These are phyloP conservation scores for Cardamine chenopodiifolia DNA, from an alignment of 345 rosid species.

Conservation along the genomic window DNA sequence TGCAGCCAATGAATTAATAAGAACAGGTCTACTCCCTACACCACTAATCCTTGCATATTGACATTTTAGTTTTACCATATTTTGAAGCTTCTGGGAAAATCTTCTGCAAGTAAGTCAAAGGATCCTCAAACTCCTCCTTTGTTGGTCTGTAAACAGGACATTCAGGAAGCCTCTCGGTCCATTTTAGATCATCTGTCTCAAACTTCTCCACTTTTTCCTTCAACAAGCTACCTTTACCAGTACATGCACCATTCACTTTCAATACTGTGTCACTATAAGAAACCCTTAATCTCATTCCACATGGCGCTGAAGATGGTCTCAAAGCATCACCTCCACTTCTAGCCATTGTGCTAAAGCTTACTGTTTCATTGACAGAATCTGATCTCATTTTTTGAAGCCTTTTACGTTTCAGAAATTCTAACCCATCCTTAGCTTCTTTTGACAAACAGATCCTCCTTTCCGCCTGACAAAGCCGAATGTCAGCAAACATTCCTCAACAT, in stretches of 20 bases:
- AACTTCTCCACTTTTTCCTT: constrained; percentile 77
- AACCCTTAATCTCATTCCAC: constrained; percentile 73
- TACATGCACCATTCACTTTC: constrained; percentile 44
- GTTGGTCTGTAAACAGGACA: constrained; percentile 96
- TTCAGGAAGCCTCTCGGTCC: constrained; percentile 87
- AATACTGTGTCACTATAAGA: constrained; percentile 48
- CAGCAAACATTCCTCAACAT: constrained; percentile 9
- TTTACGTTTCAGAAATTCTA: constrained; percentile 81
- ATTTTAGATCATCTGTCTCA: constrained; percentile 71
- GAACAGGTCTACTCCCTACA: neutral
- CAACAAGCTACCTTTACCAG: constrained; percentile 52
- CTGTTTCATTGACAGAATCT: constrained; percentile 47
- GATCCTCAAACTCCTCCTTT: constrained; percentile 96
- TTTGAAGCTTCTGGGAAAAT: constrained; percentile 93
- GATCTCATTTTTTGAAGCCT: constrained; percentile 77
- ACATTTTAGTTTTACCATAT: constrained; percentile 60
- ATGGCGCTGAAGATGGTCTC: constrained; percentile 65
- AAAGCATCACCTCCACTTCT: constrained; percentile 91
- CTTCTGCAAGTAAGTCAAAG: constrained; percentile 84
- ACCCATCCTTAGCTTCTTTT: constrained; percentile 69
- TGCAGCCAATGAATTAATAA: constrained; percentile 11
- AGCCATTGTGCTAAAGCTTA: constrained; percentile 53
- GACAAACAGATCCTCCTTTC: constrained; percentile 84
- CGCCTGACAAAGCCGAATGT: constrained; percentile 59
- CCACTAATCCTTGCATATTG: too few relatives aligned